Evolutionary conservation across 495 filamentous ascomycete genomes (phyloP).

Genomic region (Talaromyces ruber): DNA sequence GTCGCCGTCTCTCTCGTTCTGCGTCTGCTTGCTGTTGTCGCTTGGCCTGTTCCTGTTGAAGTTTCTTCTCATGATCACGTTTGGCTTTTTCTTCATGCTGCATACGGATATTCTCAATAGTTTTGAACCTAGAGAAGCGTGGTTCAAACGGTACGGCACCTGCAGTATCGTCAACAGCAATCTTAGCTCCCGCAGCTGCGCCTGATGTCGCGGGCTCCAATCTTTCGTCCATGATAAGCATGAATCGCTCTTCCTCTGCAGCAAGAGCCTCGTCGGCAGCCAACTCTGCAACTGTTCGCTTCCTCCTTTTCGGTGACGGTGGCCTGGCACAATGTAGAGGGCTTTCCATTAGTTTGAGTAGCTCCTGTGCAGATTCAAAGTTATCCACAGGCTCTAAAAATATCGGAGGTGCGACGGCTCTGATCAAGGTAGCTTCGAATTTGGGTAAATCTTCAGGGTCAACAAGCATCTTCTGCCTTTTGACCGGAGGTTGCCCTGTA

Average conservation of each 20-base stretch:
- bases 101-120: constrained; percentile 73
- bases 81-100: constrained; percentile 62
- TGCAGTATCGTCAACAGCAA: constrained; percentile 64
- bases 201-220: constrained; percentile 50
- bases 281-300: constrained; percentile 89
- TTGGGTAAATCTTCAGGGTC: constrained; percentile 61
- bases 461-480: constrained; percentile 71
- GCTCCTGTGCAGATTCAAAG: constrained; percentile 54
- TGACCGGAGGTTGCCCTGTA: constrained; percentile 46
- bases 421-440: constrained; percentile 63
- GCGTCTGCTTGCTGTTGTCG: constrained; percentile 36
- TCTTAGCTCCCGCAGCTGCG: constrained; percentile 47
- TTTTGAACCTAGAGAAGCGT: constrained; percentile 83
- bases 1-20: constrained; percentile 33
- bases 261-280: constrained; percentile 88
- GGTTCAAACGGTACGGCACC: constrained; percentile 68
- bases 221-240: constrained; percentile 89
- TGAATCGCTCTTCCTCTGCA: constrained; percentile 79
- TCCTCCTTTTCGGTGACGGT: constrained; percentile 79
- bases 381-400: constrained; percentile 65
- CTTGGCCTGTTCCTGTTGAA: constrained; percentile 42
- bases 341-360: constrained; percentile 63
- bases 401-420: constrained; percentile 63
- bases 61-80: constrained; percentile 57
- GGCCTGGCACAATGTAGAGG: constrained; percentile 66